Evolutionary conservation across 2,329 filamentous ascomycete species (phyloP).

Genomic region (Calonectria pauciramosa): DNA sequence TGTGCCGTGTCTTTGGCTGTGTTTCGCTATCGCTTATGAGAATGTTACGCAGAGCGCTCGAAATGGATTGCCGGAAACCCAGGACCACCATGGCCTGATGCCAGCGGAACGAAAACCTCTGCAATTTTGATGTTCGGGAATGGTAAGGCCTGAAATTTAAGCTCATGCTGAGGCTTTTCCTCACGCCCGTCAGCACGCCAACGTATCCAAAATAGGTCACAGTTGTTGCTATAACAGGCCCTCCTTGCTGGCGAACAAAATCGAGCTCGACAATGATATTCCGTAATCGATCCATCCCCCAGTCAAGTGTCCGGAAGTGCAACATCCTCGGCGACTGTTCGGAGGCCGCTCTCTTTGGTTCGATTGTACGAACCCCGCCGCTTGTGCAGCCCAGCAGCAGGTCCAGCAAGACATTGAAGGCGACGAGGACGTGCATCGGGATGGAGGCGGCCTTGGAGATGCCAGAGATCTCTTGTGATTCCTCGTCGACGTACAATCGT

Average conservation of each 20-base stretch:
- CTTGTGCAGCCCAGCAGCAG: conserved; percentile 76
- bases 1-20: rapidly evolving
- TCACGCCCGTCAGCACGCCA: conserved; percentile 63
- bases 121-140: conserved; percentile 29
- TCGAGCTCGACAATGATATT: conserved; percentile 66
- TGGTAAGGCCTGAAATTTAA: conserved; percentile 60
- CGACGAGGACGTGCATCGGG: conserved; percentile 71
- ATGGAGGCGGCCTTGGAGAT: conserved; percentile 66
- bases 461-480: conserved; percentile 72
- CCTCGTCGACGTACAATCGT: conserved; percentile 65
- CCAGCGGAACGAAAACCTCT: conserved; percentile 41
- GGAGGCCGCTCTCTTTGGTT: background rate
- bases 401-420: conserved; percentile 74
- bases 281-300: conserved; percentile 66
- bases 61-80: conserved; percentile 41
- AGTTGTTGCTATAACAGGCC: conserved; percentile 57
- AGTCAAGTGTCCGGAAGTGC: conserved; percentile 70
- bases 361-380: conserved; percentile 47
- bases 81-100: conserved; percentile 47
- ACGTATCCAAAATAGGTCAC: conserved; percentile 65
- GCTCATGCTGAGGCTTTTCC: conserved; percentile 60
- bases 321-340: conserved; percentile 53
- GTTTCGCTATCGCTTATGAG: conserved; percentile 27
- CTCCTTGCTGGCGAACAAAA: conserved; percentile 54
- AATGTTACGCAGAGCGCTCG: conserved; percentile 41